phyloP scores from a whole-genome alignment of 2,329 filamentous ascomycete species.

The Colletotrichum godetiae region DNA sequence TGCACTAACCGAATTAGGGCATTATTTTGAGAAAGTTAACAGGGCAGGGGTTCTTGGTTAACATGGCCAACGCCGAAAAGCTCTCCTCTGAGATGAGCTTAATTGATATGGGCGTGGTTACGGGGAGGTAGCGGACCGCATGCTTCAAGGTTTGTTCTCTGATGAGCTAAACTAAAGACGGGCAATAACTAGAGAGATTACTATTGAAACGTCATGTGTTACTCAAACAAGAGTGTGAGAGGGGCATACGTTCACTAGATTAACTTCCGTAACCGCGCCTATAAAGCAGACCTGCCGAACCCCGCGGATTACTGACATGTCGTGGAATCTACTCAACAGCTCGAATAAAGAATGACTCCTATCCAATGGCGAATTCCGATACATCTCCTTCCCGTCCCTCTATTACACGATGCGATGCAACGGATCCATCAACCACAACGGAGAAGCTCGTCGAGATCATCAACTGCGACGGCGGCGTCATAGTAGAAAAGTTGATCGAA shows the following conservation, averaged over 20 bases:
- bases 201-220: neutral
- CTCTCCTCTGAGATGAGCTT: neutral
- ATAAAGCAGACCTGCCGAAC: neutral
- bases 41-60: neutral
- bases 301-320: too few relatives aligned
- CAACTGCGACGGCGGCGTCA: constrained; percentile 48
- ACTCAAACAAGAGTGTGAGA: neutral
- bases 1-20: neutral
- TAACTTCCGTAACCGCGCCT: neutral
- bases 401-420: constrained; percentile 32
- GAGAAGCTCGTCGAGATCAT: constrained; percentile 39
- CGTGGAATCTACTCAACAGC: neutral
- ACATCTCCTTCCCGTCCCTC: neutral
- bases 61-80: neutral
- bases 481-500: constrained; percentile 49
- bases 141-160: neutral
- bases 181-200: neutral
- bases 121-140: neutral
- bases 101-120: neutral
- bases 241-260: neutral
- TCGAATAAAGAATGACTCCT: neutral
- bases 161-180: neutral
- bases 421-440: constrained; percentile 37
- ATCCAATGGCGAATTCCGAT: neutral
- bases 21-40: neutral